Base-by-base conservation (phyloP, 805 yeast species). In the Pichia pseudocactophila region DNA sequence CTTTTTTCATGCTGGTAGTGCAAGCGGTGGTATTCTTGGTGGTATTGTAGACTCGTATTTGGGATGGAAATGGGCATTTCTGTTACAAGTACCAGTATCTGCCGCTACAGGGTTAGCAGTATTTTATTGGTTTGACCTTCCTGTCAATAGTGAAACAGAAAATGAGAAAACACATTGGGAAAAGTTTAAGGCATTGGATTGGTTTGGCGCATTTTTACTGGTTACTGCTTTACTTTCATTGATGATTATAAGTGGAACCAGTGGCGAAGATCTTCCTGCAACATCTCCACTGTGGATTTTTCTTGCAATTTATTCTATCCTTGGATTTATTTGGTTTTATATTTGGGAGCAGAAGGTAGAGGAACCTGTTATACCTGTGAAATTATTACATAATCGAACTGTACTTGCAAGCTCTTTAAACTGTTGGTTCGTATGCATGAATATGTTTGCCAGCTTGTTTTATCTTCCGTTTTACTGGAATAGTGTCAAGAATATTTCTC, bases 1-100 rank as follows among this genome's bases (percentile, higher is more conserved):
- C 16, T 77, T 76, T 34, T 88, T 73, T 55, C 90, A 88, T 12
- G 56, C 78, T 16, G 96, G 96, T 4, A 80, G 86, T 2, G 80
- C 82, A 0, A 58, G 72, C 37, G 94, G 94, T 13, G 89, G 88
- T 2, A 56, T 74, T 3, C 53, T 76, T 34, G 83, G 82, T 25
- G 87, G 88, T 2, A 48, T 71, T 18, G 61, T 80, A 40, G 70
- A 80, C 27, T 62, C 64, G 8, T 57, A 52, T 34, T 59, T 68
- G 34, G 84, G 85, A 12, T 84, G 94, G 95, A 66, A 88, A 56
- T 66, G 65, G 62, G 76, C 80, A 2, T 78, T 77, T 53, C 50
- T 68, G 20, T 46, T 68, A 31, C 81, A 79, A 54, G 65, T 73
- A 10, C 77, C 82, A n/a, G 58, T 74, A 16, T 65, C 78, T 17